phyloP scores from a whole-genome alignment of 768 basidiomycete genomes.

The Psilocybe sp. region DNA sequence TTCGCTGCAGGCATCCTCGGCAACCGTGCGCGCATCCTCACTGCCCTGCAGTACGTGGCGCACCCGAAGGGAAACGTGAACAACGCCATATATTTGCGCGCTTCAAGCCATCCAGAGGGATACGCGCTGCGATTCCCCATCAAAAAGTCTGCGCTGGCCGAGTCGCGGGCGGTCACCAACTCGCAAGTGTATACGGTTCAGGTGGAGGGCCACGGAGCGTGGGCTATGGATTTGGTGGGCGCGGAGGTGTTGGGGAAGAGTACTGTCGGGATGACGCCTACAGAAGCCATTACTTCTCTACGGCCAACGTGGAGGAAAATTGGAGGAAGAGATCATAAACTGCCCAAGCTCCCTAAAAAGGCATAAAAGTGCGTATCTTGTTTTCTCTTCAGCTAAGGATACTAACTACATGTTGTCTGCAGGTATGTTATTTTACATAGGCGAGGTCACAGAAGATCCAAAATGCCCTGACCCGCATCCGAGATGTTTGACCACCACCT shows the following conservation, averaged over 20 bases:
- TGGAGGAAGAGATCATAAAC: too few relatives aligned
- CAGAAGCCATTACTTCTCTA: background rate
- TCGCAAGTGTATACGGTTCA: background rate
- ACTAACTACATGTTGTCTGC: too few relatives aligned
- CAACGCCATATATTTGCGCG: conserved; percentile 5
- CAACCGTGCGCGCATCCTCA: conserved; percentile 11
- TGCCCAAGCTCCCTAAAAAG: too few relatives aligned
- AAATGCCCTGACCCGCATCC: conserved; percentile 8
- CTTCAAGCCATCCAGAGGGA: conserved; percentile 7
- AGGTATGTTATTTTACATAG: too few relatives aligned
- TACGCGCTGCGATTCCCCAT: conserved; percentile 2
- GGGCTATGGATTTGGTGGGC: background rate
- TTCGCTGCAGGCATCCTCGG: conserved; percentile 7
- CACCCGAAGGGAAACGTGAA: background rate
- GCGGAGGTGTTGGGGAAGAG: background rate
- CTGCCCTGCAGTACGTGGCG: background rate
- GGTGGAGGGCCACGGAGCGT: background rate
- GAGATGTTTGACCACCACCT: conserved; percentile 15
- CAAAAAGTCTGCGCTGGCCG: conserved; percentile 1
- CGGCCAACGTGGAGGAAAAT: background rate
- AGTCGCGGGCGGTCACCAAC: background rate
- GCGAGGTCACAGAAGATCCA: conserved; percentile 6
- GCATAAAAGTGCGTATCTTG: too few relatives aligned
- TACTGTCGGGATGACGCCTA: background rate
- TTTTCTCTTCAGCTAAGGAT: too few relatives aligned